Evolutionary conservation across 352 stramenopile genomes (phyloP), one percentile per base, ranked within the genome.

Genomic region (Stephanocyclus meneghinianus): DNA sequence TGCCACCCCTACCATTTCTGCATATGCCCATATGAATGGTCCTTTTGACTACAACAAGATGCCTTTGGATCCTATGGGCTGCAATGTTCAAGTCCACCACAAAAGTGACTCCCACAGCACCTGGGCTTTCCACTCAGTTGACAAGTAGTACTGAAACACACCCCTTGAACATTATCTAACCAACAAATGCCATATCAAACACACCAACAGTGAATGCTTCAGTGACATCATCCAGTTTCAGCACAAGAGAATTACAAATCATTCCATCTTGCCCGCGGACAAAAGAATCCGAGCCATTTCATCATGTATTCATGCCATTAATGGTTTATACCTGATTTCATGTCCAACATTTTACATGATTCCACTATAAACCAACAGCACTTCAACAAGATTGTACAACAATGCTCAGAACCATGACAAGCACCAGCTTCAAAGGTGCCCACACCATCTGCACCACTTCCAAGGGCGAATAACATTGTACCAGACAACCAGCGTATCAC

Each of bases 21-120:
- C 67, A 2, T 69, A 56, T 11, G 67, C 53, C 18, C 30, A 75
- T 26, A 15, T 69, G 2, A 59, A 67, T 26, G 56, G 56, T 21
- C 35, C 44, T 11, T 56, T 42, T 1, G 42, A 69, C 21, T 75
- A 59, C 30, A 40, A 40, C 35, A 40, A 40, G 35, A 40, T 40
- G 35, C 35, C 35, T 8, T 40, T 40, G 7, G 45, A 1, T 1
- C 55, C 69, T 0, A 18, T 70, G 18, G 56, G 57, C 5, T 70
- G 42, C 29, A 10, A 44, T 13, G 69, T 74, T 9, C 30, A 57
- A 15, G 18, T 65, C 0, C 35, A 74, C 21, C 53, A 21, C 59
- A 4, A 65, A 56, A 16, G 9, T n/a, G 29, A 53, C 2, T 13
- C 9, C 13, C 21, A 51, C 37, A 1, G 9, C 9, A 48, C 53